Evolutionary conservation across 1,284 basidiomycete genomes (phyloP), one percentile per base, ranked within the genome.

Genomic region (Irpex rosettiformis): DNA sequence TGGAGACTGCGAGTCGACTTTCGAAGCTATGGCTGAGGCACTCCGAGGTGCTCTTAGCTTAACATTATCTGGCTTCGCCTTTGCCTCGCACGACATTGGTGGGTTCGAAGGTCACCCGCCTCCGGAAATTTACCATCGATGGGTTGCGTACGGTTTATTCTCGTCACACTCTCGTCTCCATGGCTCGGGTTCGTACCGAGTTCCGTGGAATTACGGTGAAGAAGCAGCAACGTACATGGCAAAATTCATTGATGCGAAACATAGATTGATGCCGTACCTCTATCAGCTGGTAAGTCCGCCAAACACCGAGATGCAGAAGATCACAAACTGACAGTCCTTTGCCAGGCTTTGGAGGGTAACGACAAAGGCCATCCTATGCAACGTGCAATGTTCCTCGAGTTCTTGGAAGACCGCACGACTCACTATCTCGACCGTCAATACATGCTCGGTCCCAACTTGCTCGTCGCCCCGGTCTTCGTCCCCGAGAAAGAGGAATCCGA

Each of bases 11-110:
- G 88, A 90, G 69, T 87, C 85, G 11, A 88, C 86, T 0, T 90
- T 83, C 72, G 86, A 89, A 67, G 89, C 87, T 4, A 91, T 91
- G 88, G 84, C 84, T 0, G 88, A 91, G 72, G 83, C 86, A 0
- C 73, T 90, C 43, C 79, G 88, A 4, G 88, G 89, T 5, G 81
- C 81, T 7, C 73, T 91, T 29, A 86, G 84, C 55, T 71, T 91
- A 61, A 86, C 85, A 1, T 63, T 79, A 1, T 89, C 86, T 18
- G 88, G 88, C 2, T 90, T 89, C 66, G 85, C 80, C 2, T 90
- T 83, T 70, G 80, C 85, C 16, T 86, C 86, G 11, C 87, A 89
- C 70, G 88, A 91, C 69, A 89, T 90, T 61, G 88, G 88, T 29
- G 88, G 88, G 0, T 90, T 89, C 65, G 86, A 89, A 80, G 88